These are phyloP conservation scores for Claviceps purpurea DNA, from an alignment of 2,329 filamentous ascomycete genomes.

Conservation along the genomic window DNA sequence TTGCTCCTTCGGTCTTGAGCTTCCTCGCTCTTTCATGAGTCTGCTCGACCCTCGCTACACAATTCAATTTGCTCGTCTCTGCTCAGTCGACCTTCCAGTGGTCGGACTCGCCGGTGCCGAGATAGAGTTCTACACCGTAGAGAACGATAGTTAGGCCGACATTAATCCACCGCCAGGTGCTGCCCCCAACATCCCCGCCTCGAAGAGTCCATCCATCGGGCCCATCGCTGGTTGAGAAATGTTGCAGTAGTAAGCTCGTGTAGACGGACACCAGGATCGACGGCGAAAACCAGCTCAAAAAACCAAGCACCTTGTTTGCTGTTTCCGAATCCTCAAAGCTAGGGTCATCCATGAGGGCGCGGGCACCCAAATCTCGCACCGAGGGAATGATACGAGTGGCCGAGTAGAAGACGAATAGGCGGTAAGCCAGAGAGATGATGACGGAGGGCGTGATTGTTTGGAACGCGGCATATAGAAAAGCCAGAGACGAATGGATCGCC, in stretches of 20 bases:
- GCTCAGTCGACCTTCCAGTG: conserved; percentile 90
- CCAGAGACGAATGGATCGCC: conserved; percentile 70
- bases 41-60: not conserved
- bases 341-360: conserved; percentile 71
- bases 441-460: conserved; percentile 93
- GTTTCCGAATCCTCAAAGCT: conserved; percentile 75
- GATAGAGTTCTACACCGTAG: conserved; percentile 80
- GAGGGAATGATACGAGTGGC: conserved; percentile 93
- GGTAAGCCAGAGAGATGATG: conserved; percentile 87
- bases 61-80: not conserved
- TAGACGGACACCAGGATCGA: conserved; percentile 93
- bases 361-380: conserved; percentile 73
- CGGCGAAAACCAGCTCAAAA: conserved; percentile 88
- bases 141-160: conserved; percentile 76
- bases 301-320: conserved; percentile 64
- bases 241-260: conserved; percentile 87
- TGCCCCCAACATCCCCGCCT: conserved; percentile 66
- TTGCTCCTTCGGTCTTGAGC: not conserved
- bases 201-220: conserved; percentile 72
- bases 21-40: not conserved
- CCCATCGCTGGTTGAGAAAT: conserved; percentile 69
- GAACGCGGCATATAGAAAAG: conserved; percentile 79
- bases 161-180: conserved; percentile 89
- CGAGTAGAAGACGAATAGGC: conserved; percentile 88
- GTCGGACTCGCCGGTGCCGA: conserved; percentile 73